Percentiles rank a stretch among this genome's conserved stretches.
Conservation (phyloP, 345 rosid genomes). For the Toxicodendron radicans region DNA sequence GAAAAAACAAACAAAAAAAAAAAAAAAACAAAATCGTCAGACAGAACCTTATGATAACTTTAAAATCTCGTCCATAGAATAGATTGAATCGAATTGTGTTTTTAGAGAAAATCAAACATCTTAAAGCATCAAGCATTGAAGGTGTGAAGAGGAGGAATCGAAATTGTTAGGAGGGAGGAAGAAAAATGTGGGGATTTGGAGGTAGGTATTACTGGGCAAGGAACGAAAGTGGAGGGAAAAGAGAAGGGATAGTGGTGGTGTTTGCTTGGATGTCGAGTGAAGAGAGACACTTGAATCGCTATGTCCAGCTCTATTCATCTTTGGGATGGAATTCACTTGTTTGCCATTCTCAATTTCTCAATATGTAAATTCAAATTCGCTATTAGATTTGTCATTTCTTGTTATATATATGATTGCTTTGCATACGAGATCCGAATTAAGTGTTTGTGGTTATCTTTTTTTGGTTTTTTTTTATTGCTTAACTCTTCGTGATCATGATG, state of each 20-base stretch:
- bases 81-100: conserved; percentile 20
- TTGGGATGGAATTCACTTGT: conserved; percentile 73
- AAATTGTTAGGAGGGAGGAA: conserved; percentile 3
- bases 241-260: conserved; percentile 66
- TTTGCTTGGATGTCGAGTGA: conserved; percentile 92
- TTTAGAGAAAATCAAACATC: not conserved
- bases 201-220: conserved; percentile 80
- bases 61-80: conserved; percentile 14
- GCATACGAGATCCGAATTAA: no score
- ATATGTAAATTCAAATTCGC: conserved; percentile 43
- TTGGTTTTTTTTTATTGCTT: not conserved
- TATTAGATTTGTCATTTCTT: no score
- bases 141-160: conserved; percentile 3
- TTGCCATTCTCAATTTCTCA: conserved; percentile 86
- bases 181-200: conserved; percentile 78
- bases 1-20: not conserved
- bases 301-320: conserved; percentile 65
- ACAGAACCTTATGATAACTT: not conserved
- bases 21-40: not conserved
- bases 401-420: no score
- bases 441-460: not conserved
- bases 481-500: not conserved
- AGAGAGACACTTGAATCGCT: conserved; percentile 66
- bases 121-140: not conserved
- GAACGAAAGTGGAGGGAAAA: conserved; percentile 38